Conservation (phyloP, 768 basidiomycete species). For the Mycena amicta region DNA sequence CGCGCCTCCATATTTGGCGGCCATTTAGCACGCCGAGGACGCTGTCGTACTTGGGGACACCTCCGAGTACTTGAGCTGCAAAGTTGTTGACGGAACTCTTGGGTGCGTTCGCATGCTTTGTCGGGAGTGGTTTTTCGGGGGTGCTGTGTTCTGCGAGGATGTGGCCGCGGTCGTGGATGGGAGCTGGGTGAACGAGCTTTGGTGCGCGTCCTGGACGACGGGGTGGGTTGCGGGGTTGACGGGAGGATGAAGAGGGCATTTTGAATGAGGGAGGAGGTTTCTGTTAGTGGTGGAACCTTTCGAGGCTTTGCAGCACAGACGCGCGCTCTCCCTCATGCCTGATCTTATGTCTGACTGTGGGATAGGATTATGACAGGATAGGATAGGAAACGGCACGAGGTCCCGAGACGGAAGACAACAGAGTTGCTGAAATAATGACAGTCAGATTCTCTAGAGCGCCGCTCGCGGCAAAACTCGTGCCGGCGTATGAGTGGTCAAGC, state of each 20-base stretch:
- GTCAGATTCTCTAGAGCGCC: no score
- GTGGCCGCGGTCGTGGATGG: conserved; percentile 2
- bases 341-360: no score
- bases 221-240: conserved; percentile 14
- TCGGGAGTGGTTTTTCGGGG: conserved; percentile 6
- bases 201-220: not conserved
- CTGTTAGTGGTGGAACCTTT: conserved; percentile 34
- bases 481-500: no score
- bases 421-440: no score
- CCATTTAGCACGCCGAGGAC: conserved; percentile 6
- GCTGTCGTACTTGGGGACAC: conserved; percentile 10
- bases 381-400: no score
- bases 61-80: not conserved
- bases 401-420: no score
- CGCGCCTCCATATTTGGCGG: conserved; percentile 18
- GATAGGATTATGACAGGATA: no score
- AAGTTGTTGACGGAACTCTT: conserved; percentile 19
- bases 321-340: no score
- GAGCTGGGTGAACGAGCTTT: not conserved
- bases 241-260: conserved; percentile 32
- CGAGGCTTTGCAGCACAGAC: conserved; percentile 15
- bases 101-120: conserved; percentile 10
- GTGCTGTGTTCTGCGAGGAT: conserved; percentile 3
- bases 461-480: no score
- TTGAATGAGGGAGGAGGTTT: conserved; percentile 24